Evolutionary conservation across 2,329 filamentous ascomycete genomes (phyloP).

Genomic region (Xylaria multiplex): DNA sequence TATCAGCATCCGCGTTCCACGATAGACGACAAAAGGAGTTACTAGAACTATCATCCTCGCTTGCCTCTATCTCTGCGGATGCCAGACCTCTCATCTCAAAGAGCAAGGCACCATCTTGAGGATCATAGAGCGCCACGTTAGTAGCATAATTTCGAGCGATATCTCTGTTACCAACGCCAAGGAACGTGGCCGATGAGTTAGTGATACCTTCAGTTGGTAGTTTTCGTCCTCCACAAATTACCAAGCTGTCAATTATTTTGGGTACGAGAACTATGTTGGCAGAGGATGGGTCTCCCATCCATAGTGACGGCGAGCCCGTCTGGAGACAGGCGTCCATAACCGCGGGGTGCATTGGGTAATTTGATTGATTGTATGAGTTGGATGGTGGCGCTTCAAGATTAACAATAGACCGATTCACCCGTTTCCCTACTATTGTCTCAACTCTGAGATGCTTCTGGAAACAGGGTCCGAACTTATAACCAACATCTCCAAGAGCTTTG

Average conservation of each 20-base stretch:
- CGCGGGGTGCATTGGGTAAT: constrained; percentile 47
- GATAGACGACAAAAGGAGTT: constrained; percentile 5
- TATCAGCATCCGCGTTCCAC: constrained; percentile 28
- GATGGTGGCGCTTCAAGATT: constrained; percentile 33
- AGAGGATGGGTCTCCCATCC: constrained; percentile 35
- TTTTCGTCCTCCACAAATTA: constrained; percentile 28
- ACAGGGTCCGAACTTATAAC: constrained; percentile 23
- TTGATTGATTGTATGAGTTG: constrained; percentile 38
- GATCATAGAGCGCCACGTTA: constrained; percentile 15
- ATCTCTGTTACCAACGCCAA: constrained; percentile 13
- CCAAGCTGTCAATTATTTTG: constrained; percentile 38
- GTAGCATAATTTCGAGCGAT: constrained; percentile 19
- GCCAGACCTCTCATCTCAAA: constrained; percentile 25
- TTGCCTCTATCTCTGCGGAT: constrained; percentile 17
- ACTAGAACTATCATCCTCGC: constrained; percentile 2
- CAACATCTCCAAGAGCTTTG: constrained; percentile 17
- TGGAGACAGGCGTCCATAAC: constrained; percentile 48
- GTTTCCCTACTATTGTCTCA: constrained; percentile 35
- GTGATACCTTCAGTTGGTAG: constrained; percentile 12
- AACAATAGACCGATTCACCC: constrained; percentile 35
- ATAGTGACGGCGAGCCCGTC: constrained; percentile 40
- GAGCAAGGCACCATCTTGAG: constrained; percentile 1
- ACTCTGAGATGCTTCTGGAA: constrained; percentile 33
- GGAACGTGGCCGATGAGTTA: constrained; percentile 11
- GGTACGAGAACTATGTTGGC: constrained; percentile 38